Evolutionary conservation across 768 basidiomycete genomes (phyloP).

Genomic region (Trametes cubensis): DNA sequence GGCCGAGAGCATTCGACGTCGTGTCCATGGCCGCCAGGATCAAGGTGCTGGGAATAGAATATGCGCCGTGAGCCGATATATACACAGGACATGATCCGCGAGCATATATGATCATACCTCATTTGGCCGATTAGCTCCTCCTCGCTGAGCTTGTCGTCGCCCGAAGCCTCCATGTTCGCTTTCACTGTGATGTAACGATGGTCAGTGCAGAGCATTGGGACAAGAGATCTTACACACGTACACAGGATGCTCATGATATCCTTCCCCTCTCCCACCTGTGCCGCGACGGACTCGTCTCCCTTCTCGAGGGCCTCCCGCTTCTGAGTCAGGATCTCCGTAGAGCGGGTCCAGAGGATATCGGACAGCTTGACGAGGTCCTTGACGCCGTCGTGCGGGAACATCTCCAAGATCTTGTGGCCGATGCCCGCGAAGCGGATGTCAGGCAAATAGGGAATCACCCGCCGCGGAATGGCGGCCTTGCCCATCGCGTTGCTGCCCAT

Average conservation of each 20-base stretch:
- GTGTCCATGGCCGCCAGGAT: constrained; percentile 22
- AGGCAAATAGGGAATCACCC: constrained; percentile 4
- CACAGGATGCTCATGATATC: constrained; percentile 51
- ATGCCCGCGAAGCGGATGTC: constrained; percentile 29
- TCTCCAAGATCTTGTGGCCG: constrained; percentile 36
- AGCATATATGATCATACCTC: constrained; percentile 1
- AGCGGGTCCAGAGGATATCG: constrained; percentile 39
- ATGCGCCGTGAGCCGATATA: not conserved
- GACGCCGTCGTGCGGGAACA: constrained; percentile 38
- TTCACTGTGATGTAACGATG: constrained; percentile 1
- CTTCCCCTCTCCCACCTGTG: constrained; percentile 35
- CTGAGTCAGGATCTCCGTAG: constrained; percentile 35
- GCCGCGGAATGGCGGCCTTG: constrained; percentile 27
- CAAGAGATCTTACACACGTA: constrained; percentile 26
- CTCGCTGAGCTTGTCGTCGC: constrained; percentile 14
- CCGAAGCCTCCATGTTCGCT: constrained; percentile 19
- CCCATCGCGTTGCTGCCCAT: not conserved
- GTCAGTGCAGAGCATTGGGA: not conserved
- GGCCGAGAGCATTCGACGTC: constrained; percentile 19
- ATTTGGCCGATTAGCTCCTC: constrained; percentile 22
- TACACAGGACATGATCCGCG: not conserved
- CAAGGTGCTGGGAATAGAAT: constrained; percentile 5
- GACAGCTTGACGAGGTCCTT: constrained; percentile 39
- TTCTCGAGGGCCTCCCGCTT: constrained; percentile 41
- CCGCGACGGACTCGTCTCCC: constrained; percentile 35